A percentile compares a stretch with the other conserved stretches of the same genome.
phyloP scores from a whole-genome alignment of 2,329 filamentous ascomycete species.

The Fonsecaea pugnacius region DNA sequence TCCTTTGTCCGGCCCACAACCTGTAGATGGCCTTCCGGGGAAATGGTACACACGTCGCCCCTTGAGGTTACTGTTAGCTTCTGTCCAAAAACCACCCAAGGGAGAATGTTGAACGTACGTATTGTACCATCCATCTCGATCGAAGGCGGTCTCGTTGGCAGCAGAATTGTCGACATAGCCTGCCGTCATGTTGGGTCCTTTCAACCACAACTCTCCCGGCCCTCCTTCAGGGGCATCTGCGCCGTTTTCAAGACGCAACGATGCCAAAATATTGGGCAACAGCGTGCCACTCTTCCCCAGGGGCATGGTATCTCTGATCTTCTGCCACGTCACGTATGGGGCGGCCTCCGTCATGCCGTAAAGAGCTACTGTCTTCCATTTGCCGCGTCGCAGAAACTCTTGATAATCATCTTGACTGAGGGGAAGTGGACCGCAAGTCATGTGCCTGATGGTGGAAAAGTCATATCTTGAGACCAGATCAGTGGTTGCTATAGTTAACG shows the following conservation, averaged over 20 bases:
- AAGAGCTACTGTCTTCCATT: conserved; percentile 55
- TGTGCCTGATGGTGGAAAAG: conserved; percentile 82
- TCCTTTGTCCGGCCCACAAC: conserved; percentile 82
- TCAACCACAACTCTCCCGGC: conserved; percentile 69
- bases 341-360: conserved; percentile 89
- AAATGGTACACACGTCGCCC: conserved; percentile 79
- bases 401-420: conserved; percentile 65
- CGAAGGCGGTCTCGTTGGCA: conserved; percentile 54
- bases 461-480: conserved; percentile 76
- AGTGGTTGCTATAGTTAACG: conserved; percentile 80
- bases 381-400: conserved; percentile 89
- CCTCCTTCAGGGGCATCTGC: conserved; percentile 65
- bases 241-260: conserved; percentile 53
- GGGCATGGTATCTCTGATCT: conserved; percentile 69
- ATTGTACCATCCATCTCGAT: conserved; percentile 78
- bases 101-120: conserved; percentile 50
- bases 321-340: conserved; percentile 76
- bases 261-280: conserved; percentile 77
- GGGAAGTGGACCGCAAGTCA: conserved; percentile 80
- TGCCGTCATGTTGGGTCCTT: conserved; percentile 63
- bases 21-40: conserved; percentile 77
- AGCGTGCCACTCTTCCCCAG: conserved; percentile 79
- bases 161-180: conserved; percentile 58
- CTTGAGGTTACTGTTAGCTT: not conserved
- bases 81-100: not conserved